Conservation (phyloP, 192 early-diverging fungal genomes). For the Phlyctochytrium arcticum region DNA sequence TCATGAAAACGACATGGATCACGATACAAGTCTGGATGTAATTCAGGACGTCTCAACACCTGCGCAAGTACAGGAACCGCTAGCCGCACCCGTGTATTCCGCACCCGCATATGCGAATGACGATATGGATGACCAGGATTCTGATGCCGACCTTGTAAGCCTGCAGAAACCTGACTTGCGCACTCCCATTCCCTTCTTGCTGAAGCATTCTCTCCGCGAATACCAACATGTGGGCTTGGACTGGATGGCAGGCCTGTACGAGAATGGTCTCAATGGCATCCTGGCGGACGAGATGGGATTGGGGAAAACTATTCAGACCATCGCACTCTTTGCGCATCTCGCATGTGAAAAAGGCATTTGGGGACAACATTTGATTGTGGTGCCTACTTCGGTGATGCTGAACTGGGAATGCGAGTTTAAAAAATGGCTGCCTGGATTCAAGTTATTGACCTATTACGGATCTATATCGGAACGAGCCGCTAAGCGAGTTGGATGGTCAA, state of each 20-base stretch:
- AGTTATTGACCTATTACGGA: constrained; percentile 86
- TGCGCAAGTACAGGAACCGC: no score
- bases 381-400: constrained; percentile 82
- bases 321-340: constrained; percentile 82
- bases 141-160: not conserved
- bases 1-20: no score
- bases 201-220: constrained; percentile 66
- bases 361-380: constrained; percentile 83
- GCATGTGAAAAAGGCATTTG: constrained; percentile 92
- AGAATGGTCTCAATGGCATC: constrained; percentile 96
- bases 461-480: constrained; percentile 75
- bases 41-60: no score
- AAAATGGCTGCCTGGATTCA: constrained; percentile 76
- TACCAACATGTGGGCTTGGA: constrained; percentile 93
- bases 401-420: constrained; percentile 92
- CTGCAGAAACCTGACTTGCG: not conserved
- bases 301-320: constrained; percentile 90
- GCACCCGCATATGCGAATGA: not conserved
- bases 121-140: not conserved
- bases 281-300: constrained; percentile 60
- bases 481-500: constrained; percentile 19
- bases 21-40: no score
- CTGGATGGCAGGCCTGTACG: constrained; percentile 88
- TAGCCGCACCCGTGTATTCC: no score
- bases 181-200: constrained; percentile 61